Evolutionary conservation across 331 rosid species (phyloP).

Genomic region (Prunus yedoensis): DNA sequence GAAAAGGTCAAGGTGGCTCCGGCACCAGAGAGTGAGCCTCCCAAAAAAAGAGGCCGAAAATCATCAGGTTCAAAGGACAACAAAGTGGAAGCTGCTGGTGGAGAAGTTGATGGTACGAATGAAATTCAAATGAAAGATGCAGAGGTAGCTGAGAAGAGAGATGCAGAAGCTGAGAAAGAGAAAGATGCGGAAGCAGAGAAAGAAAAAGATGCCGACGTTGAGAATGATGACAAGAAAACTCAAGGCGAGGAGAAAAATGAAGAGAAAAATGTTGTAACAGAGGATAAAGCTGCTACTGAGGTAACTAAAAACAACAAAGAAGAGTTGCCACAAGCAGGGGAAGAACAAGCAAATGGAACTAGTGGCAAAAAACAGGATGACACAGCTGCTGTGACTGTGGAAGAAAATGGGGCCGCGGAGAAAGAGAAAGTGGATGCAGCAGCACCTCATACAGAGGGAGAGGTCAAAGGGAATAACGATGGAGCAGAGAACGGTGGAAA

Average conservation of each 20-base stretch:
- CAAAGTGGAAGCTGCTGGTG: constrained; percentile 46
- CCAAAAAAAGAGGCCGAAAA: constrained; percentile 65
- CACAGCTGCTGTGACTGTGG: constrained; percentile 21
- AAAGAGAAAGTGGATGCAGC: constrained; percentile 31
- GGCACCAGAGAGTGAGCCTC: constrained; percentile 54
- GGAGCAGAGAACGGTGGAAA: constrained; percentile 14
- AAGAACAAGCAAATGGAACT: constrained; percentile 31
- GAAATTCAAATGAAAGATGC: constrained; percentile 41
- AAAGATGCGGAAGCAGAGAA: constrained; percentile 28
- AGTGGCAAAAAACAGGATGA: constrained; percentile 32
- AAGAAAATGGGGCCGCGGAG: constrained; percentile 45
- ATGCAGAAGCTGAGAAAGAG: constrained; percentile 19
- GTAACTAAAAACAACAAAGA: constrained; percentile 25
- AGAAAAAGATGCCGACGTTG: constrained; percentile 31
- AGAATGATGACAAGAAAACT: constrained; percentile 21
- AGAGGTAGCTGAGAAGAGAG: constrained; percentile 31
- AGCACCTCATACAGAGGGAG: constrained; percentile 10
- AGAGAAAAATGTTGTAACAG: constrained; percentile 6
- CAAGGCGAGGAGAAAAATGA: constrained; percentile 11
- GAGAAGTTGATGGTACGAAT: constrained; percentile 35
- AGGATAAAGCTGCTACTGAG: constrained; percentile 27
- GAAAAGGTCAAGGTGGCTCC: constrained; percentile 70
- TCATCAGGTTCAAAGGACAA: constrained; percentile 57
- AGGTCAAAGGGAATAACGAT: constrained; percentile 20
- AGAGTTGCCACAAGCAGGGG: constrained; percentile 20